Evolutionary conservation across 1,139 yeast species (phyloP).

Genomic region (Zygoascus meyerae): DNA sequence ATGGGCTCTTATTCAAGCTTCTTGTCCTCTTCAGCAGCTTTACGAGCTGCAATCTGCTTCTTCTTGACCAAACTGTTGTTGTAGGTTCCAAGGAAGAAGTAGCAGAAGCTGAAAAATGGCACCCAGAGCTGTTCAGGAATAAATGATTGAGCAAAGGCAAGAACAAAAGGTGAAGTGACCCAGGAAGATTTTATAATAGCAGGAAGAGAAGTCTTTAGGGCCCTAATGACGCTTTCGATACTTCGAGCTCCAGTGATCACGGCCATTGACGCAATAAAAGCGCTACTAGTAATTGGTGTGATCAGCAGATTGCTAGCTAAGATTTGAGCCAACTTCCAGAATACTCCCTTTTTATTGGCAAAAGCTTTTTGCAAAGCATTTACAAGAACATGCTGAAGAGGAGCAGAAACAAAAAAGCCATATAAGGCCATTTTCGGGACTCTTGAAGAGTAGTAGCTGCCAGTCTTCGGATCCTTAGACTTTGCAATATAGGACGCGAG

Average conservation of each 20-base stretch:
- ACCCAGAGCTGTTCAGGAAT: slow-evolving; percentile 77
- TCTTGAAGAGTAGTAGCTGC: slow-evolving; percentile 37
- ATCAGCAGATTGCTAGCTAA: slow-evolving; percentile 55
- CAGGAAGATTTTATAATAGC: slow-evolving; percentile 61
- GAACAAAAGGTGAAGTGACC: slow-evolving; percentile 55
- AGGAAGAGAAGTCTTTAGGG: slow-evolving; percentile 48
- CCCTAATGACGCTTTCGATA: slow-evolving; percentile 29
- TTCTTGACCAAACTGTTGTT: slow-evolving; percentile 58
- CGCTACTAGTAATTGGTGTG: slow-evolving; percentile 56
- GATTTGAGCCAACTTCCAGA: slow-evolving; percentile 50
- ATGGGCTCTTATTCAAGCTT: slow-evolving; percentile 5
- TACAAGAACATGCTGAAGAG: slow-evolving; percentile 55
- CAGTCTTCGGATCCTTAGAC: slow-evolving; percentile 34
- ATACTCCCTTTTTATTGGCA: slow-evolving; percentile 28
- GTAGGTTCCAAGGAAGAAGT: slow-evolving; percentile 68
- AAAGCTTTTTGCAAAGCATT: slow-evolving; percentile 33
- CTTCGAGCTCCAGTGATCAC: slow-evolving; percentile 37
- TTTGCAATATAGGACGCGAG: slow-evolving; percentile 36
- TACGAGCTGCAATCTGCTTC: slow-evolving; percentile 12
- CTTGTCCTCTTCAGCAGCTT: slow-evolving; percentile 14
- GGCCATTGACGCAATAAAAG: slow-evolving; percentile 47
- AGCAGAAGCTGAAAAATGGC: slow-evolving; percentile 69
- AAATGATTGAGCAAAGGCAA: slow-evolving; percentile 69
- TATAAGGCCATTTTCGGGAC: slow-evolving; percentile 64
- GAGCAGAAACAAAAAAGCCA: slow-evolving; percentile 67